Conservation (phyloP, 306 rosid genomes). For the Luffa aegyptiaca region DNA sequence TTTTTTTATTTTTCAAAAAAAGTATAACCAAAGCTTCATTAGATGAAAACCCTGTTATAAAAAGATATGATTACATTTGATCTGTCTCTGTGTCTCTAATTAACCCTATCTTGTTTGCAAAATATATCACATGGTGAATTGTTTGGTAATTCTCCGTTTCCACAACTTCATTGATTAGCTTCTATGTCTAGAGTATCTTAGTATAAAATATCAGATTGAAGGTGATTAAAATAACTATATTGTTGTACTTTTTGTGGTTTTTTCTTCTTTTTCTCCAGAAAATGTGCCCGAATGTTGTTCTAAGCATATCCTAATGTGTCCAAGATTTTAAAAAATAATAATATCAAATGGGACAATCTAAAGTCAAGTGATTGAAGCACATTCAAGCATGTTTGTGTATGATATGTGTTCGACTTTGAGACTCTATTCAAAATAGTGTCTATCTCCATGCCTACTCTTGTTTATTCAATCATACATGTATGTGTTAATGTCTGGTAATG, state of each 20-base stretch:
- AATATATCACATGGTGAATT: background rate
- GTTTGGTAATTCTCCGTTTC: background rate
- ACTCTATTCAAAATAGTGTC: background rate
- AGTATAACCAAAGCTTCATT: background rate
- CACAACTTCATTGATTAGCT: background rate
- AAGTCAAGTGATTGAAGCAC: background rate
- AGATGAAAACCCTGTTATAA: background rate
- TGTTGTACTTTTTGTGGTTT: no score
- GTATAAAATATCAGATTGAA: background rate
- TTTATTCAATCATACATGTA: background rate
- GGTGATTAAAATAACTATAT: no score
- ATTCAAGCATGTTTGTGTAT: background rate
- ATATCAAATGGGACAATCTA: background rate
- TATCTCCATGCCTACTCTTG: background rate
- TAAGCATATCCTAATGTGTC: background rate
- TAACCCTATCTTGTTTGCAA: background rate
- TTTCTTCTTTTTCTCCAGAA: no score
- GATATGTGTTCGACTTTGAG: background rate
- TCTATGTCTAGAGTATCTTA: background rate
- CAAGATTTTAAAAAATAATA: background rate
- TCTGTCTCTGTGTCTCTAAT: background rate
- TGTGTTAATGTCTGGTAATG: background rate
- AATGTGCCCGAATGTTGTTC: background rate
- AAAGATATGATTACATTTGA: background rate
- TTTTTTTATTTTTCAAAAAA: background rate